Conservation (phyloP, 495 filamentous ascomycete species). For the Aspergillus funiculosus region DNA sequence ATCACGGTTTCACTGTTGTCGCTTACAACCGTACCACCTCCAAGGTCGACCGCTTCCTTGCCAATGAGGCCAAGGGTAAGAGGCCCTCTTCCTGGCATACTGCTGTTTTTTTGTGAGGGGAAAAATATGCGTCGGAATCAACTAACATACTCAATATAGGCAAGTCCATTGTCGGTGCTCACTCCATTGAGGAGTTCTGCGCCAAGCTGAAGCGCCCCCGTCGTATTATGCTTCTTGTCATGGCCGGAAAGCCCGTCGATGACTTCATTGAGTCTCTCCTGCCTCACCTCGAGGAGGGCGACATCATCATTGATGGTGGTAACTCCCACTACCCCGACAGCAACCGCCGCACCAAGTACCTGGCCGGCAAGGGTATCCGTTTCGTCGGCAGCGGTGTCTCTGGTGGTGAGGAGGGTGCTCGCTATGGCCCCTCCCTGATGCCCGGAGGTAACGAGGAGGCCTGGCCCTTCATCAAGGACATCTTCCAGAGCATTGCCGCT, state of each 20-base stretch:
- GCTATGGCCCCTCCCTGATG: conserved; percentile 96
- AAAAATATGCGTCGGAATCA: too few relatives aligned
- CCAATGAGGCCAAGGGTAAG: conserved; percentile 85
- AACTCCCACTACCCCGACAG: conserved; percentile 99
- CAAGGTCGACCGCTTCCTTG: conserved; percentile 95
- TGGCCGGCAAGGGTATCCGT: conserved; percentile 78
- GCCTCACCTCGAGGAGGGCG: conserved; percentile 79
- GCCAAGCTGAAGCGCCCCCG: conserved; percentile 94
- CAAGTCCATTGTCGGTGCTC: conserved; percentile 87
- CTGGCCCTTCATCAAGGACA: conserved; percentile 98
- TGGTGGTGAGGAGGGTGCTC: conserved; percentile 97
- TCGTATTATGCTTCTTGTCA: conserved; percentile 95
- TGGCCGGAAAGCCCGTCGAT: conserved; percentile 95
- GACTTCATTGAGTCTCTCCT: conserved; percentile 96
- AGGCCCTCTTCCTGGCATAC: too few relatives aligned
- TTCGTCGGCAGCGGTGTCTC: conserved; percentile 98
- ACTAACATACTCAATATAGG: too few relatives aligned
- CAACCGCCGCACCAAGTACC: conserved; percentile 89
- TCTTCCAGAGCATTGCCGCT: conserved; percentile 95
- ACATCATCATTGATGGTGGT: conserved; percentile 99
- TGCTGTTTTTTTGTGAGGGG: too few relatives aligned
- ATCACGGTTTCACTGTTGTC: conserved; percentile 91
- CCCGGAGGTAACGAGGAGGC: conserved; percentile 96
- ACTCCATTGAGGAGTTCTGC: conserved; percentile 90
- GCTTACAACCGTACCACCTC: conserved; percentile 96